phyloP scores from a whole-genome alignment of 306 rosid genomes.

The Medicago arabica region DNA sequence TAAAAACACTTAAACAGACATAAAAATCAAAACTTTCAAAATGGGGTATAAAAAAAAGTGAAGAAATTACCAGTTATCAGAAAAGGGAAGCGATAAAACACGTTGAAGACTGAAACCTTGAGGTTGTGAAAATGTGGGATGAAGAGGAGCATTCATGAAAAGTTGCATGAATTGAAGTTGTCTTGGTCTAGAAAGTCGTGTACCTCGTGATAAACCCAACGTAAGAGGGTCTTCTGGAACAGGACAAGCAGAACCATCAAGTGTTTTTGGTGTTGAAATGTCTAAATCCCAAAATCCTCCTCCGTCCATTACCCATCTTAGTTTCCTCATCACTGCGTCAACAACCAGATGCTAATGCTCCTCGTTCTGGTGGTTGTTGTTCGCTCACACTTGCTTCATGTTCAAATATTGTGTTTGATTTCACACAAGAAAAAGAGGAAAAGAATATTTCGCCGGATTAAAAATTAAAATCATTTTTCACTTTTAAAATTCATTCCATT shows the following conservation, averaged over 20 bases:
- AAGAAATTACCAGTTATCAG: conserved; percentile 57
- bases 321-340: conserved; percentile 59
- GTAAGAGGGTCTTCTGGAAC: conserved; percentile 74
- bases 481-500: too few relatives aligned
- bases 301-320: conserved; percentile 92
- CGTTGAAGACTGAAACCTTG: conserved; percentile 71
- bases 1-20: not conserved
- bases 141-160: conserved; percentile 69
- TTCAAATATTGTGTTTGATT: not conserved
- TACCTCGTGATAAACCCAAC: conserved; percentile 71
- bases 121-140: conserved; percentile 62
- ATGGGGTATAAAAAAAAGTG: not conserved
- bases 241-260: conserved; percentile 68
- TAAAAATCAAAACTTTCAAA: conserved; percentile 26
- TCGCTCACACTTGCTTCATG: not conserved
- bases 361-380: not conserved
- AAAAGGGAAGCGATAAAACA: conserved; percentile 65
- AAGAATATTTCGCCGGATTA: too few relatives aligned
- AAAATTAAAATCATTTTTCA: too few relatives aligned
- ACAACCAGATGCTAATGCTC: not conserved
- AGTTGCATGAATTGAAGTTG: conserved; percentile 87
- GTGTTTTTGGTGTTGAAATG: conserved; percentile 72
- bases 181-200: conserved; percentile 71
- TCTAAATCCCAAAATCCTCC: conserved; percentile 83
- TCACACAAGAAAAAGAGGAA: too few relatives aligned